These are phyloP conservation scores for Neofusicoccum sp. DNA, from an alignment of 2,329 filamentous ascomycete genomes.

Conservation along the genomic window DNA sequence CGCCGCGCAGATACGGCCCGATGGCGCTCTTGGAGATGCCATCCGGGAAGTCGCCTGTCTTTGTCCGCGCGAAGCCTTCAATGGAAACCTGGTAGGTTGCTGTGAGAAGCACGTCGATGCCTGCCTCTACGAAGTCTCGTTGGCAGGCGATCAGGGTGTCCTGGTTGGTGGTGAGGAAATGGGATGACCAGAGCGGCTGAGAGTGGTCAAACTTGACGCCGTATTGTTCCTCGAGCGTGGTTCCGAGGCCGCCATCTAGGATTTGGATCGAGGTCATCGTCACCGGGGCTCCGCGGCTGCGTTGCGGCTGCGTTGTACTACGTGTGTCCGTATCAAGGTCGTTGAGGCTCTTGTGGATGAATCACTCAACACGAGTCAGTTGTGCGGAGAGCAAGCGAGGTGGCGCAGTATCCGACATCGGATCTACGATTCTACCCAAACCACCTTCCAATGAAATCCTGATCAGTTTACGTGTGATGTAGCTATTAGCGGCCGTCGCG, in stretches of 20 bases:
- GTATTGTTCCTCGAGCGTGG: not conserved
- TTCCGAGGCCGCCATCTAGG: not conserved
- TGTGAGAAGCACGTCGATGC: not conserved
- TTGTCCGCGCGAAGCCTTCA: not conserved
- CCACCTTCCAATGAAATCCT: no score
- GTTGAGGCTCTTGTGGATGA: no score
- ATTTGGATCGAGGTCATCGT: not conserved
- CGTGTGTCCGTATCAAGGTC: no score
- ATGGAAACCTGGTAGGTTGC: conserved; percentile 1
- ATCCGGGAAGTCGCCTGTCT: not conserved
- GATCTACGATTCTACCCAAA: no score
- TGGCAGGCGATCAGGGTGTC: conserved; percentile 1
- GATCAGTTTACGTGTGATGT: no score
- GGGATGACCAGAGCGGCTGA: not conserved
- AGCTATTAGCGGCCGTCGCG: no score
- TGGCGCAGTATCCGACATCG: no score
- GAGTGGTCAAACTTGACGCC: not conserved
- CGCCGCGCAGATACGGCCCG: not conserved
- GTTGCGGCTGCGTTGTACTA: no score
- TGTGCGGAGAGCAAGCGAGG: no score
- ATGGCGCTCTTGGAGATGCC: not conserved
- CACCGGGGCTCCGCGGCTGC: no score
- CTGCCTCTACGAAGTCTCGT: not conserved
- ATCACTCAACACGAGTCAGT: no score
- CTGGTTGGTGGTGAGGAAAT: not conserved